Percentiles rank a stretch among this genome's conserved stretches.
These are phyloP conservation scores for Rhododendron ferrugineum DNA, from an alignment of 148 eudicot species.

Conservation along the genomic window DNA sequence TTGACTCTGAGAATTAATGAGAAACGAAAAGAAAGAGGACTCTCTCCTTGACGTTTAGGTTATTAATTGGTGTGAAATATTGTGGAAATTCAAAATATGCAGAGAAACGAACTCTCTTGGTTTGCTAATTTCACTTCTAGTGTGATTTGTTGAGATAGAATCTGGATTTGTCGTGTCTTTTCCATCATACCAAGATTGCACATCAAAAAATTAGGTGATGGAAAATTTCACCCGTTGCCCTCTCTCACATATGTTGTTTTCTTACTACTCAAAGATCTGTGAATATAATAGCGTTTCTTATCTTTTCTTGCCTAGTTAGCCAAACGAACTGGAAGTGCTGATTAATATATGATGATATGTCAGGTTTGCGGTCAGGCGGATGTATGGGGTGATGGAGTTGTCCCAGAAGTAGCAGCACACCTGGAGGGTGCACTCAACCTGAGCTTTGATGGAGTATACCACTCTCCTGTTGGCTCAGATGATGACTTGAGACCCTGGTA, in stretches of 20 bases:
- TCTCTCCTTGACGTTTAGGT: background rate
- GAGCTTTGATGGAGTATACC: conserved; percentile 82
- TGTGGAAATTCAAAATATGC: background rate
- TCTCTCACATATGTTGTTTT: background rate
- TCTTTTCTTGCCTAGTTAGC: background rate
- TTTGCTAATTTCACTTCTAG: background rate
- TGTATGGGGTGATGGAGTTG: conserved; percentile 99
- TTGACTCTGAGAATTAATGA: background rate
- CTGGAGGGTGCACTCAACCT: conserved; percentile 87
- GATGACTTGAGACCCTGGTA: conserved; percentile 67
- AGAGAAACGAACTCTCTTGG: background rate
- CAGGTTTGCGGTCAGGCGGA: conserved; percentile 92
- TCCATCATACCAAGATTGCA: background rate
- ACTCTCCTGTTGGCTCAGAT: conserved; percentile 92
- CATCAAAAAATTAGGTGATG: background rate
- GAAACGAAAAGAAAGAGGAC: background rate
- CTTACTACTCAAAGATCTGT: background rate
- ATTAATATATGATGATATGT: background rate
- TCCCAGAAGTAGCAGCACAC: conserved; percentile 87
- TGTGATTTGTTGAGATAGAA: background rate
- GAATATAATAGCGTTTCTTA: background rate
- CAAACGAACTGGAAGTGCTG: background rate
- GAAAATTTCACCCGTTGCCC: background rate
- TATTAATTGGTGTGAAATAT: background rate
- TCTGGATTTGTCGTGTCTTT: background rate